Evolutionary conservation across 805 yeast genomes (phyloP), one percentile per base, ranked within the genome.

Genomic region (Candida krabiensis): DNA sequence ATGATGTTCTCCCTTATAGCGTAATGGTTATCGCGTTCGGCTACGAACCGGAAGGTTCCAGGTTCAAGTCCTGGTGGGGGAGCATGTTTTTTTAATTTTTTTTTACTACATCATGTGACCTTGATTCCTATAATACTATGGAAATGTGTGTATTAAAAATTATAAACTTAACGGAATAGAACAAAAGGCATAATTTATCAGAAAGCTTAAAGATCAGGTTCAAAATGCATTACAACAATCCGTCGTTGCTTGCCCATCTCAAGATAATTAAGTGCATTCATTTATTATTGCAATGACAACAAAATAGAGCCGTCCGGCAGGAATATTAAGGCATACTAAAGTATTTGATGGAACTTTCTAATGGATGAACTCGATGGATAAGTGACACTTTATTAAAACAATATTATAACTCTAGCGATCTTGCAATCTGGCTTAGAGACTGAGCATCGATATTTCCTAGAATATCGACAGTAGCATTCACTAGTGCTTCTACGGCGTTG

Each of bases 51-150:
- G 52, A 55, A 55, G 60, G 54, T 66, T 70, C 73, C 73, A 70
- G 75, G 75, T 70, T 70, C 73, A 70, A 70, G 69, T 70, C 75
- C 75, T 70, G 75, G 71, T 69, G 72, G 71, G 71, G 54, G 49
- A 46, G 54, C 33, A 31, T 29, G 36, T 30, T 31, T 43, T 38
- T 41, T 46, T 44, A 41, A 11, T 21, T 21, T 21, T 21, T 21
- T 21, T 21, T 21, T 8, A n/a, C n/a, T n/a, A n/a, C n/a, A n/a
- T n/a, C n/a, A n/a, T n/a, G n/a, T n/a, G n/a, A n/a, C n/a, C n/a
- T n/a, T n/a, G n/a, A n/a, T n/a, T n/a, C n/a, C n/a, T n/a, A n/a
- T n/a, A n/a, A n/a, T n/a, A n/a, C n/a, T n/a, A n/a, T n/a, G n/a
- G n/a, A n/a, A n/a, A n/a, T n/a, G n/a, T 21, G 11, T 21, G 24